These are phyloP conservation scores for Vickermania spadyakhi DNA, from an alignment of 208 protist species.

Conservation along the genomic window DNA sequence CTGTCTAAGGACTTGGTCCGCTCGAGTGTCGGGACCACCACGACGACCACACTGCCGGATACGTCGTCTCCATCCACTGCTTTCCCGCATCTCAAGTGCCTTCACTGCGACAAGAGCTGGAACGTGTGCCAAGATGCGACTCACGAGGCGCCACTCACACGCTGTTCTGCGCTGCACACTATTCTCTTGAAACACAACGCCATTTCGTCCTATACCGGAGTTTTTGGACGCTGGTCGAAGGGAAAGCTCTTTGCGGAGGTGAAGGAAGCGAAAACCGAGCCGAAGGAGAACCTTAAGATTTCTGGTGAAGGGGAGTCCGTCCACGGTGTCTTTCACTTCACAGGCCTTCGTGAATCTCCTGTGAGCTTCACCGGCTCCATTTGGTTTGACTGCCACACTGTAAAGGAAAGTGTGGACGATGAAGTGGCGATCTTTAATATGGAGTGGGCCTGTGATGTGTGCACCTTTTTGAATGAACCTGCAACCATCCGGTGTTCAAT, in stretches of 20 bases:
- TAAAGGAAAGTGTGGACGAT: slow-evolving; percentile 12
- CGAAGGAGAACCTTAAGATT: slow-evolving; percentile 9
- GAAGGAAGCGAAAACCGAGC: not conserved
- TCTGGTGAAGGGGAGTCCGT: slow-evolving; percentile 36
- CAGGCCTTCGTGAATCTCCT: slow-evolving; percentile 20
- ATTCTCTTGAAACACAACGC: not conserved
- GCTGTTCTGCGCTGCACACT: not conserved
- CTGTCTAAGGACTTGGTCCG: no score
- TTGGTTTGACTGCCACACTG: slow-evolving; percentile 24
- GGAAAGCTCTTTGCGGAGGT: not conserved
- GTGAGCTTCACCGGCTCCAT: slow-evolving; percentile 37
- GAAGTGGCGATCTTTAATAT: slow-evolving; percentile 7
- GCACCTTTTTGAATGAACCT: slow-evolving; percentile 74
- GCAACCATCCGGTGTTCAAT: slow-evolving; percentile 69
- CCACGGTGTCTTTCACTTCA: slow-evolving; percentile 43
- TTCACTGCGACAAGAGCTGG: not conserved
- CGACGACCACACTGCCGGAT: not conserved
- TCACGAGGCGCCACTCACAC: not conserved
- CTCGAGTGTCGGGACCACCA: no score
- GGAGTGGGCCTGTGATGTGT: slow-evolving; percentile 72
- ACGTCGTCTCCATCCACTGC: not conserved
- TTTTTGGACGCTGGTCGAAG: not conserved
- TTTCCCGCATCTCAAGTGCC: not conserved
- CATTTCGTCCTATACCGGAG: not conserved
- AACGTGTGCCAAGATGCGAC: not conserved